A percentile compares a stretch with the other conserved stretches of the same genome.
Conservation (phyloP, 1,284 basidiomycete species). For the Microbotryum lychnidis-dioicae region DNA sequence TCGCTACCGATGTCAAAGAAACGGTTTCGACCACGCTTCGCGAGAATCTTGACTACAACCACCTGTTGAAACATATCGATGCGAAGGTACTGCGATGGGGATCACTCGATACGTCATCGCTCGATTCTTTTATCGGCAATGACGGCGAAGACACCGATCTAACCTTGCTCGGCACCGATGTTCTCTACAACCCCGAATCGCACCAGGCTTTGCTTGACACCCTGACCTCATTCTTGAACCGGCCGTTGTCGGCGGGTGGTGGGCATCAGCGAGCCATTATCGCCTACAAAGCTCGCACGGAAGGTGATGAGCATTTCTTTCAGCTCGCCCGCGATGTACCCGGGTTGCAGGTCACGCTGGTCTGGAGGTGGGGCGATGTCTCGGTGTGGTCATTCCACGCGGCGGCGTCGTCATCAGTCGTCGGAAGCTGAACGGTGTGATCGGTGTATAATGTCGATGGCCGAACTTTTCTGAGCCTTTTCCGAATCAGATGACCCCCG, state of each 20-base stretch:
- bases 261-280: conserved; percentile 14
- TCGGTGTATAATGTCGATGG: no score
- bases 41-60: conserved; percentile 21
- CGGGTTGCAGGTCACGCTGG: conserved; percentile 16
- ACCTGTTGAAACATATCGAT: neutral
- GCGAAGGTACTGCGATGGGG: conserved; percentile 20
- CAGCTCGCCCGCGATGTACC: conserved; percentile 4
- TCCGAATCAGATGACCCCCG: no score
- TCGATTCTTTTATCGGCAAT: neutral
- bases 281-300: conserved; percentile 30
- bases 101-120: neutral
- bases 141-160: neutral
- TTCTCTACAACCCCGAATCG: conserved; percentile 32
- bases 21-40: conserved; percentile 27
- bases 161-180: conserved; percentile 29
- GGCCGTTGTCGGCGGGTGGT: neutral
- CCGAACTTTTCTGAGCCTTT: no score
- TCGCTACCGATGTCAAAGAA: conserved; percentile 30
- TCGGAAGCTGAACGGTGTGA: no score
- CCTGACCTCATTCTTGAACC: conserved; percentile 19
- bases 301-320: conserved; percentile 33
- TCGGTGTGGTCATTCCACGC: conserved; percentile 23
- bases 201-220: conserved; percentile 30
- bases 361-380: conserved; percentile 27
- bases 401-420: no score